Evolutionary conservation across 225 moss, liverwort and hornwort species (phyloP).

Genomic region (Lunularia cruciata): DNA sequence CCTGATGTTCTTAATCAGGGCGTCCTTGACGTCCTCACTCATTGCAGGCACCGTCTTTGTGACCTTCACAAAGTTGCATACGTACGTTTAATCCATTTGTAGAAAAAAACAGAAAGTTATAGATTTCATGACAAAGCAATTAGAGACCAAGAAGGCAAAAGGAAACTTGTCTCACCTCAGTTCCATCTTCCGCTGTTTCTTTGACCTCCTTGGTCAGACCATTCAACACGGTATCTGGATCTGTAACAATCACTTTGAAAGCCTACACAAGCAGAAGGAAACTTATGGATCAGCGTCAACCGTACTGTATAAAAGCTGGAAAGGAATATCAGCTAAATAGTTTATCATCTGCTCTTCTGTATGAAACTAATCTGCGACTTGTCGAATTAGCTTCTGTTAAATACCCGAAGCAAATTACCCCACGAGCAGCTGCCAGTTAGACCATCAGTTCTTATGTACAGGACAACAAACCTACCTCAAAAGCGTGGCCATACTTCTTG

Average conservation of each 20-base stretch:
- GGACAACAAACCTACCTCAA: constrained; percentile 56
- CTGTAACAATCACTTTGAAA: constrained; percentile 86
- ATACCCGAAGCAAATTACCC: too few relatives aligned
- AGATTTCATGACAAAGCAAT: not conserved
- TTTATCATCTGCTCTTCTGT: too few relatives aligned
- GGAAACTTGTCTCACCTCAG: not conserved
- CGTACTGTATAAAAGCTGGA: too few relatives aligned
- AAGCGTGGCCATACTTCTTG: constrained; percentile 87
- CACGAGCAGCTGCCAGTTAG: too few relatives aligned
- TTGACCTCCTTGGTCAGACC: constrained; percentile 72
- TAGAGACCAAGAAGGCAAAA: not conserved
- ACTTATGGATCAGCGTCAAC: too few relatives aligned
- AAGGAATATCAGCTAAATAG: too few relatives aligned
- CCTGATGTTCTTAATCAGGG: constrained; percentile 85
- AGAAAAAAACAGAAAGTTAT: not conserved
- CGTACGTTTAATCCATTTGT: not conserved
- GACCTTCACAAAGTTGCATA: constrained; percentile 31
- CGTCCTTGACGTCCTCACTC: constrained; percentile 85
- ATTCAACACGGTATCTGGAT: constrained; percentile 85
- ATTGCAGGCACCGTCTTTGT: constrained; percentile 78
- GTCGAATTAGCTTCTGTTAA: too few relatives aligned
- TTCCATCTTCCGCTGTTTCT: constrained; percentile 29
- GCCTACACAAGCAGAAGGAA: too few relatives aligned
- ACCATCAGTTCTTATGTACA: too few relatives aligned
- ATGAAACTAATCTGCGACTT: too few relatives aligned